Percentiles rank a stretch among this genome's conserved stretches.
phyloP scores from a whole-genome alignment of 495 filamentous ascomycete species.

The Astrocystis sublimbata region DNA sequence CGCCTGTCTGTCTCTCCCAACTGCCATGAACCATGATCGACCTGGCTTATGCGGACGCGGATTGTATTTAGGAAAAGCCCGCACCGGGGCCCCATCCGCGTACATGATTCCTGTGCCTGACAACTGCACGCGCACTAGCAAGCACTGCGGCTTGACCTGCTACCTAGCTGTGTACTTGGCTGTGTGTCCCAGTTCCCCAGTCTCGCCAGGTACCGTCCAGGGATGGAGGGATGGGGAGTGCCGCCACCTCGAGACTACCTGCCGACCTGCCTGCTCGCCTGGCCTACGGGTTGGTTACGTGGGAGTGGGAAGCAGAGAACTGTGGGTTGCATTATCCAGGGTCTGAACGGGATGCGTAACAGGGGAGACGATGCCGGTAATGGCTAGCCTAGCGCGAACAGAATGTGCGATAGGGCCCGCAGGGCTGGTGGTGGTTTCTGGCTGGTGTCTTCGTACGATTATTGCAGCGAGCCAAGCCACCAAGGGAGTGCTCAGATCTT shows the following conservation, averaged over 20 bases:
- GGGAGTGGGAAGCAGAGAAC: constrained; percentile 11
- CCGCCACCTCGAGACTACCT: constrained; percentile 7
- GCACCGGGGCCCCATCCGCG: constrained; percentile 28
- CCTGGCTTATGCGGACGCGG: constrained; percentile 30
- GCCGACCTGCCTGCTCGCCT: too few species aligned
- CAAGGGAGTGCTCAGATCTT: constrained; percentile 12
- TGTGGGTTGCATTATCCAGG: constrained; percentile 11
- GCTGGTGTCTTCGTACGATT: constrained; percentile 15
- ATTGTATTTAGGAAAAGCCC: constrained; percentile 35
- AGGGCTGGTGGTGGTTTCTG: constrained; percentile 8
- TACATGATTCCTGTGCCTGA: constrained; percentile 35
- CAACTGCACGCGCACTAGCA: constrained; percentile 13
- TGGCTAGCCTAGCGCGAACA: neutral
- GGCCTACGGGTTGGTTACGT: too few species aligned
- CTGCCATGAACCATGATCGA: constrained; percentile 40
- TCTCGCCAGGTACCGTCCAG: constrained; percentile 10
- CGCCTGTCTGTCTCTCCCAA: constrained; percentile 32
- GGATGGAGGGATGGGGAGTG: constrained; percentile 12
- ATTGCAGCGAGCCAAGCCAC: constrained; percentile 16
- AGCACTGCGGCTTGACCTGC: constrained; percentile 12
- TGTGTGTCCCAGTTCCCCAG: constrained; percentile 8
- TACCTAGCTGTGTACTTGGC: too few species aligned
- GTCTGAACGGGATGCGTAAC: constrained; percentile 6
- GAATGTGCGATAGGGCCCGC: constrained; percentile 1
- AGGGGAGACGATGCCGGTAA: constrained; percentile 14